Evolutionary conservation across 257 asterid species (phyloP).

Genomic region (Eucommia ulmoides): DNA sequence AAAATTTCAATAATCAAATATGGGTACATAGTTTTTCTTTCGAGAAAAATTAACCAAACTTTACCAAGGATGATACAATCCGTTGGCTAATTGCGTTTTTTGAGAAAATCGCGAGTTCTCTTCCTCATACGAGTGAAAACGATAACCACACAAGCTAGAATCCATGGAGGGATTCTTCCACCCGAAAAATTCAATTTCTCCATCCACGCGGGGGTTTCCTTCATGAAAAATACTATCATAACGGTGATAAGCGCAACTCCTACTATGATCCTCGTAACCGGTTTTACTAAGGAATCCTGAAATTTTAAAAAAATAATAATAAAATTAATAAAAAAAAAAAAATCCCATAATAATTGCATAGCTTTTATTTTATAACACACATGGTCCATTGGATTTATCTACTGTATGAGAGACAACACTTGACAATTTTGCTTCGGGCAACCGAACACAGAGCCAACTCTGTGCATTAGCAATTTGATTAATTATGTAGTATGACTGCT

Average conservation of each 20-base stretch:
- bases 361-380: not conserved
- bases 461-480: too few species aligned
- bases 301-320: slow-evolving; percentile 13
- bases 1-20: too few species aligned
- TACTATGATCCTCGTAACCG: slow-evolving; percentile 55
- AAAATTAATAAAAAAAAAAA: slow-evolving; percentile 3
- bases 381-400: too few species aligned
- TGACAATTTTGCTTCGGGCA: not conserved
- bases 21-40: too few species aligned
- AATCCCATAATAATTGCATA: too few species aligned
- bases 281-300: slow-evolving; percentile 66
- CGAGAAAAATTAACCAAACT: not conserved
- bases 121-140: slow-evolving; percentile 78
- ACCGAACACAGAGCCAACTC: too few species aligned
- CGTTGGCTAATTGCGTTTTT: slow-evolving; percentile 21
- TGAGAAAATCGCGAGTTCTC: slow-evolving; percentile 54
- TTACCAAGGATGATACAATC: slow-evolving; percentile 1
- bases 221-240: slow-evolving; percentile 35
- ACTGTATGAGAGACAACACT: not conserved
- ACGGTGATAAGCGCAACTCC: slow-evolving; percentile 41
- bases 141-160: slow-evolving; percentile 71
- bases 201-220: slow-evolving; percentile 67
- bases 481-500: too few species aligned
- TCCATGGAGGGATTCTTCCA: slow-evolving; percentile 57
- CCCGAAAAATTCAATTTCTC: slow-evolving; percentile 38